Evolutionary conservation across 1,284 basidiomycete species (phyloP), one percentile per base, ranked within the genome.

Genomic region (Kalmanozyma brasiliensis): DNA sequence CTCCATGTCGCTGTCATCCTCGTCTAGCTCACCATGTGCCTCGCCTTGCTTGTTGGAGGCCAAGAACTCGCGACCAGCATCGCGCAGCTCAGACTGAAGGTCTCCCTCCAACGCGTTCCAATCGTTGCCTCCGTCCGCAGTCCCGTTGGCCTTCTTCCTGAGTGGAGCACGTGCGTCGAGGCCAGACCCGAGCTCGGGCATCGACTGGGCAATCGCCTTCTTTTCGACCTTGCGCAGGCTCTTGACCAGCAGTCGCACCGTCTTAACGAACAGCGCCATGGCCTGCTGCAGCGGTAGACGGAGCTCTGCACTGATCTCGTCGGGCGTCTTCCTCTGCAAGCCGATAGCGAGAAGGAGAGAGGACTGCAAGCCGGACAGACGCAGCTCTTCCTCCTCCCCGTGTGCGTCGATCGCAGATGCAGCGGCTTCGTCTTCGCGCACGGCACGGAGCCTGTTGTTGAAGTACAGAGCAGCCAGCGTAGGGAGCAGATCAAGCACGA

Each of bases 401-500:
- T 26, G 26, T 9, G 66, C 69, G 11, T 55, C 66, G 42, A 71
- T 65, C 20, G 52, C 66, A 6, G 60, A 60, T 4, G 60, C 73
- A 24, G 65, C 73, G 3, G 64, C 73, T 36, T 73, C 73, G 37
- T 65, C 66, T n/a, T 76, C 73, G n/a, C 61, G 57, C 11, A 68
- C 53, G 2, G 59, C 70, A 13, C 73, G 85, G 48, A 51, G 80
- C 70, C 65, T 48, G 41, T 79, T 3, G 85, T 85, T n/a, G 94
- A 98, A 99, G 85, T 91, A 96, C 6, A 98, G 85, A 14, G 86
- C 84, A 0, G 92, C 89, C 32, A 95, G 84, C 0, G 85, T 87
- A 0, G 96, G 94, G 4, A 98, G 85, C 14, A 98, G 86, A 82
- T 99, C 96, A 44, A 98, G 86, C 57, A 98, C 88, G 76, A 97